These are phyloP conservation scores for Saccharomycopsis fermentans DNA, from an alignment of 805 yeast species.

Conservation along the genomic window DNA sequence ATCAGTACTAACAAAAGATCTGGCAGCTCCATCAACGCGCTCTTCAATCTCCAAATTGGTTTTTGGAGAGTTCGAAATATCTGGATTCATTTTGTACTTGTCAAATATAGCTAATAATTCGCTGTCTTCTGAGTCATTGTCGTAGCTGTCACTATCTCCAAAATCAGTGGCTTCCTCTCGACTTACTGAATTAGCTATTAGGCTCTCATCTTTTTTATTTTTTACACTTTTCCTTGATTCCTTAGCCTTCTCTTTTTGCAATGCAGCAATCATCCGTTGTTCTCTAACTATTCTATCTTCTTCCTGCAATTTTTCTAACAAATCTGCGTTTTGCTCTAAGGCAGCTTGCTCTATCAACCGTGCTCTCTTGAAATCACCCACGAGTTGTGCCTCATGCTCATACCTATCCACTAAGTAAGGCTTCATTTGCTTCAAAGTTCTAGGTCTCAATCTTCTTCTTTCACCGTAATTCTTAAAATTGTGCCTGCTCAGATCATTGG, in stretches of 20 bases:
- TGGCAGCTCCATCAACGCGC: background rate
- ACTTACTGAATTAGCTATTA: background rate
- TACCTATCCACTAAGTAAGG: constrained; percentile 17
- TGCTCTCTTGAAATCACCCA: constrained; percentile 16
- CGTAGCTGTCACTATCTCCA: background rate
- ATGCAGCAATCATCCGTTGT: constrained; percentile 7
- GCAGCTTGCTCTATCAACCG: constrained; percentile 16
- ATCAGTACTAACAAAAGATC: background rate
- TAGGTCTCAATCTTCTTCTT: constrained; percentile 11
- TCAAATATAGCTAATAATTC: background rate
- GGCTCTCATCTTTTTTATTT: constrained; percentile 7
- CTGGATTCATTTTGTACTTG: background rate
- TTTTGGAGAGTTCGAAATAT: background rate
- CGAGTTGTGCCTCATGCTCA: constrained; percentile 16
- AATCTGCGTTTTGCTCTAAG: constrained; percentile 11
- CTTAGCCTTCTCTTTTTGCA: constrained; percentile 8
- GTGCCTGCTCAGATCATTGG: background rate
- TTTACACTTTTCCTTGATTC: background rate
- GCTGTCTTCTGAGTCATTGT: background rate
- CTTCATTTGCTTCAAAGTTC: constrained; percentile 18
- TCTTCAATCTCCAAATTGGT: background rate
- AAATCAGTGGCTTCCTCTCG: background rate
- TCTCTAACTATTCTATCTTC: constrained; percentile 14
- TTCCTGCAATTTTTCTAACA: constrained; percentile 13
- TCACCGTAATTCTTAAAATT: background rate